Evolutionary conservation across 176 grass and related monocot genomes (phyloP), one percentile per base, ranked within the genome.

Genomic region (Thalia dealbata): DNA sequence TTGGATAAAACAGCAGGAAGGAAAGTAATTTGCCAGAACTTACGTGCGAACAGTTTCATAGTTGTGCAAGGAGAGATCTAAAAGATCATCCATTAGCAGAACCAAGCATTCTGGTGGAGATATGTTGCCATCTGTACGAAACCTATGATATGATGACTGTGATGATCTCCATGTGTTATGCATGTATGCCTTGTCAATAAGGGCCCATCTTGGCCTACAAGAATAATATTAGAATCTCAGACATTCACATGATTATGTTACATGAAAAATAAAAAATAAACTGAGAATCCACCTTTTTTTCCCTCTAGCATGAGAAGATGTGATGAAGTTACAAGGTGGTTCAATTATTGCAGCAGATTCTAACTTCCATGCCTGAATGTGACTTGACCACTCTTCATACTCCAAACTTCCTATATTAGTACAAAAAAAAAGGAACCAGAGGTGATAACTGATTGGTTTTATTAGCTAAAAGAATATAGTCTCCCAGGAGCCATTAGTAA

Each of bases 41-140:
- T 90, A 97, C 93, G 78, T 72, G 73, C 93, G 93, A 80, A 97
- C 87, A 77, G 85, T 92, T 89, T 97, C 93, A 59, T 97, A 97
- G 79, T 88, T 91, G 83, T 97, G 89, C 73, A 97, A 70, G 59
- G 93, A 82, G 61, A 97, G 93, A 86, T 92, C 85, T 75, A 92
- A 72, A 84, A 97, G 93, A 84, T 97, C 89, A 62, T 84, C 86
- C 83, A 90, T 84, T 75, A 97, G 80, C 84, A 86, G 78, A 81
- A 84, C 69, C 74, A 82, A 88, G 70, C 82, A 61, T 52, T 79
- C 79, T 52, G 93, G 88, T 58, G 93, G 93, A 73, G 61, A 86
- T 76, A 97, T 83, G 54, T 83, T 74, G 44, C 69, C 69, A 86
- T 92, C 81, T 48, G 68, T 88, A 82, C 85, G 83, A 82, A 90